Evolutionary conservation across 306 rosid genomes (phyloP), one percentile per base, ranked within the genome.

Genomic region (Psophocarpus tetragonolobus): DNA sequence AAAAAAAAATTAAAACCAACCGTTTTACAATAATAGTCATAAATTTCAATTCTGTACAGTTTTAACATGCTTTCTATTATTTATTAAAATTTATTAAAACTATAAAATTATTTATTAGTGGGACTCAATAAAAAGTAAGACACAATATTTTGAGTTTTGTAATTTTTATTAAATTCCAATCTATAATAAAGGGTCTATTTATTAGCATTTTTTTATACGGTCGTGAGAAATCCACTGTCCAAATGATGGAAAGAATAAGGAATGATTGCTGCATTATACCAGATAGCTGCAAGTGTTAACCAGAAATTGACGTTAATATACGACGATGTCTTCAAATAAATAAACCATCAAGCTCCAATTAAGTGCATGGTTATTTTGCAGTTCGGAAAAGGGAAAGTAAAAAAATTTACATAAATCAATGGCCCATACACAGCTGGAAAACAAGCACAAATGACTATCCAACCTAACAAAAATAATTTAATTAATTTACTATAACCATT

Each of bases 401-500:
- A 44, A 36, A 7, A 18, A 18, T 20, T 30, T 67, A 64, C 18
- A 47, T 32, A 66, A 66, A 76, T 50, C 81, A 69, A 58, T 13
- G 7, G 61, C 69, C 36, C 58, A 1, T 38, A 27, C 20, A 57
- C 63, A 39, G 30, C 30, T 44, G 8, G 14, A 48, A 47, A 56
- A 45, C 10, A 66, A 50, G 36, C 12, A 42, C 13, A 29, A n/a
- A 32, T 24, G 17, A 26, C 67, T 42, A 64, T 23, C 36, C 74
- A 29, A n/a, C 60, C 66, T 44, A 54, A 42, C 57, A 30, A 57
- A 47, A 66, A 58, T 45, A 73, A 73, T 23, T 70, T 78, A 36
- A 48, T 73, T 72, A 84, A 75, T 68, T 75, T 71, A 74, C 51
- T 70, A 45, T 69, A 45, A 75, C 84, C 70, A 73, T 54, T 68